Evolutionary conservation across 768 basidiomycete species (phyloP).

Genomic region (Tephrocybe sp.): DNA sequence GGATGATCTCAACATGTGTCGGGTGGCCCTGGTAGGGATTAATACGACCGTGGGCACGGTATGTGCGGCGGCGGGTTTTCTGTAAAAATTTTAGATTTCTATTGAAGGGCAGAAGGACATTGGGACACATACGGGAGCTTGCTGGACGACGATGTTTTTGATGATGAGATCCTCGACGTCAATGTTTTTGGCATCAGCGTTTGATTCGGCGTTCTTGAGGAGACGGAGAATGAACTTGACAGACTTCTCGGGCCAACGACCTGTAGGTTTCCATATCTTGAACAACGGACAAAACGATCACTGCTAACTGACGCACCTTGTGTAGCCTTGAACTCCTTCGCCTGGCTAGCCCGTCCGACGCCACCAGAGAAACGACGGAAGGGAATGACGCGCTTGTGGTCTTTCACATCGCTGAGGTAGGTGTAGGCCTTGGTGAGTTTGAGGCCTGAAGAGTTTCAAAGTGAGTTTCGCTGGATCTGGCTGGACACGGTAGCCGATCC

Average conservation of each 20-base stretch:
- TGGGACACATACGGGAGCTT: conserved; percentile 85
- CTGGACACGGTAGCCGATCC: not conserved
- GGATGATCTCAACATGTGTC: conserved; percentile 94
- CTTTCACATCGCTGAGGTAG: conserved; percentile 91
- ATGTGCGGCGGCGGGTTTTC: conserved; percentile 99
- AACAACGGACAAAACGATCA: not conserved
- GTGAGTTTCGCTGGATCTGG: conserved; percentile 6
- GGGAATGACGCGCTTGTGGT: conserved; percentile 96
- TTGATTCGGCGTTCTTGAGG: conserved; percentile 98
- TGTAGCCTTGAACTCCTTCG: conserved; percentile 94
- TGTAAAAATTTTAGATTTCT: conserved; percentile 26
- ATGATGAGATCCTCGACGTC: conserved; percentile 90
- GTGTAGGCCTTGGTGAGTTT: conserved; percentile 93
- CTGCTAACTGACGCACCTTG: conserved; percentile 65
- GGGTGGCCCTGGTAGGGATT: conserved; percentile 99
- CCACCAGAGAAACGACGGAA: conserved; percentile 96
- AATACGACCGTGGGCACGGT: conserved; percentile 96
- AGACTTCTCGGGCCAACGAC: conserved; percentile 99
- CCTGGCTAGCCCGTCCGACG: conserved; percentile 93
- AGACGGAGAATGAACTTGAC: conserved; percentile 93
- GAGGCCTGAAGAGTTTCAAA: conserved; percentile 56
- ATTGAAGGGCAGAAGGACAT: not conserved
- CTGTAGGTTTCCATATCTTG: conserved; percentile 36
- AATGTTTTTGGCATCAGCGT: conserved; percentile 96
- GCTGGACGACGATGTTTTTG: conserved; percentile 97